phyloP scores from a whole-genome alignment of 2,329 filamentous ascomycete species.

The Aureobasidium sp. region DNA sequence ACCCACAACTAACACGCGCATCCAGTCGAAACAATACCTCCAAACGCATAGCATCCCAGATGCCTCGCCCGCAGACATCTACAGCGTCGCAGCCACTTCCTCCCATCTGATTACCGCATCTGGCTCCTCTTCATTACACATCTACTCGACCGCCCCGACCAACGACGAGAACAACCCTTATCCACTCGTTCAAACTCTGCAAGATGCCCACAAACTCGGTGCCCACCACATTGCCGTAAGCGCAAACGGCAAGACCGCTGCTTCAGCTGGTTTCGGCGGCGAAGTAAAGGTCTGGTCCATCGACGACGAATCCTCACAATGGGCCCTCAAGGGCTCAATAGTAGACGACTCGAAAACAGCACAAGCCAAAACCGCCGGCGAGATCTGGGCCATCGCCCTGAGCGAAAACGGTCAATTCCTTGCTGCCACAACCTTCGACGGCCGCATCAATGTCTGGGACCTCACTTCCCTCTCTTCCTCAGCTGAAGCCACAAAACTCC shows the following conservation, averaged over 20 bases:
- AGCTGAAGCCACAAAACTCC: constrained; percentile 48
- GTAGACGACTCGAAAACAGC: constrained; percentile 41
- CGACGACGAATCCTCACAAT: constrained; percentile 36
- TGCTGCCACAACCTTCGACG: constrained; percentile 80
- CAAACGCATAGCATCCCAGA: constrained; percentile 85
- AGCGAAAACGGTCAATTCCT: constrained; percentile 77
- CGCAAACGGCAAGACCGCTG: constrained; percentile 60
- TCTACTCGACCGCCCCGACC: constrained; percentile 52
- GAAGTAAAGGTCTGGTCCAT: constrained; percentile 75
- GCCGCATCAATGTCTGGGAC: constrained; percentile 85
- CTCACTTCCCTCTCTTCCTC: constrained; percentile 27
- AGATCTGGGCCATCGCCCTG: constrained; percentile 81
- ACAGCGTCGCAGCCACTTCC: constrained; percentile 28
- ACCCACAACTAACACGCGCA: neutral
- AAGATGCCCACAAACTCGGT: constrained; percentile 74
- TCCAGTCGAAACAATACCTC: constrained; percentile 94
- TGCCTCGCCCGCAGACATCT: constrained; percentile 29
- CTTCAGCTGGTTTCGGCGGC: constrained; percentile 84
- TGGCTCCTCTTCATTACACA: constrained; percentile 70
- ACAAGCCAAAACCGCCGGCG: constrained; percentile 41
- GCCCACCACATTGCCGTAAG: constrained; percentile 80
- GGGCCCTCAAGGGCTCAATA: constrained; percentile 43
- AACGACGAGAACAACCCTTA: constrained; percentile 44
- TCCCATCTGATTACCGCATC: constrained; percentile 66
- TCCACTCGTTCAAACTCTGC: constrained; percentile 69